phyloP scores from a whole-genome alignment of 2,329 filamentous ascomycete species.

The Arthroderma uncinatum region DNA sequence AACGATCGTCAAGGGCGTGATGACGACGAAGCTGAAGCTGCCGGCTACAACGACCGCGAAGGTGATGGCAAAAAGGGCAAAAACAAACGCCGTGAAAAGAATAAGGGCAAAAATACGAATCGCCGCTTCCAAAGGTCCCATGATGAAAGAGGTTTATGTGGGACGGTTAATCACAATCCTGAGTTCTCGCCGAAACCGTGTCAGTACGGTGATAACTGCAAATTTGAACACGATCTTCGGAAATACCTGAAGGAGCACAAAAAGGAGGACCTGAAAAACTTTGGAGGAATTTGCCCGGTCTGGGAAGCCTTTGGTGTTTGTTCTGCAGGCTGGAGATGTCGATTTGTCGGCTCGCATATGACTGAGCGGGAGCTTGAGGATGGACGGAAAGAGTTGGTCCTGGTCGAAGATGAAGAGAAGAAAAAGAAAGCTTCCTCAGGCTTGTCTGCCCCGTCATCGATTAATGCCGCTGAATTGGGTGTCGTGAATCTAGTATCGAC shows the following conservation, averaged over 20 bases:
- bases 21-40: constrained; percentile 51
- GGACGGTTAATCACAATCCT: constrained; percentile 55
- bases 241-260: constrained; percentile 76
- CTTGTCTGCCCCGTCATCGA: neutral
- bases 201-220: constrained; percentile 68
- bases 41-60: constrained; percentile 34
- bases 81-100: constrained; percentile 36
- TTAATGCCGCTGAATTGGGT: constrained; percentile 42
- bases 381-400: constrained; percentile 68
- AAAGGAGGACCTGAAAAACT: constrained; percentile 63
- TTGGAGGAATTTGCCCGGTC: constrained; percentile 69
- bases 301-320: constrained; percentile 68
- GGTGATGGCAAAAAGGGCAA: constrained; percentile 28
- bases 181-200: constrained; percentile 75
- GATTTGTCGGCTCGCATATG: constrained; percentile 79
- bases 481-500: constrained; percentile 64
- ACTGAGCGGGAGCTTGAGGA: constrained; percentile 66
- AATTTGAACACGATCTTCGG: constrained; percentile 70
- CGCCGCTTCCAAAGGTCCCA: constrained; percentile 69
- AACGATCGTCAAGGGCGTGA: constrained; percentile 24
- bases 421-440: constrained; percentile 27
- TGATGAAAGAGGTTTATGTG: constrained; percentile 68
- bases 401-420: constrained; percentile 48
- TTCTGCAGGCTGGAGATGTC: constrained; percentile 82
- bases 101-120: constrained; percentile 69